Base-by-base conservation (phyloP, 2,329 filamentous ascomycete genomes). In the Leptodontidium sp. region DNA sequence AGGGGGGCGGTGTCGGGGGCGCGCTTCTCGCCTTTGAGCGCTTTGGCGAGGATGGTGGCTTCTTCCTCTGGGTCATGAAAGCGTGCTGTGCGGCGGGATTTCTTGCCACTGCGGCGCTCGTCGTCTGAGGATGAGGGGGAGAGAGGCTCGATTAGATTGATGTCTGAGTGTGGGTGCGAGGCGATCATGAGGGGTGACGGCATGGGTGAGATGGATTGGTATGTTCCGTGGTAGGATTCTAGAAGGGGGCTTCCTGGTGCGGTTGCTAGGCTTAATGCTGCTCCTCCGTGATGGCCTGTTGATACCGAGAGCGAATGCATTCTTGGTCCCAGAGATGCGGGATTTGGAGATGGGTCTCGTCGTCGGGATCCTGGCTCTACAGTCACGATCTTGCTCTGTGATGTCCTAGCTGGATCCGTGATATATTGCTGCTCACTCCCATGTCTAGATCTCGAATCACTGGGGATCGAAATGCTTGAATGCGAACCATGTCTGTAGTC, bases 181-280 rank as follows among this genome's bases (percentile, higher is more conserved):
- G 88, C 79, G 4, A 89, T 77, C 75, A 90, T 29, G 79, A 94
- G 83, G 0, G 94, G 93, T 0, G 94, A 94, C 0, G 94, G 94
- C 93, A 98, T 97, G 0, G 95, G 94, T 0, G 94, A 97, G 75
- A 97, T 92, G 68, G 93, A 93, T 80, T 98, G 95, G 76, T 97
- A 98, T 0, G 94, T 97, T 49, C 95, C 95, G 71, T 91, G 91
- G 80, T 98, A 98, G 0, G 96, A 91, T 81, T 98, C 95, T 1
- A 97, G 87, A 61, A 98, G 84, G 0, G 95, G 96, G 71, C 93
- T 97, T 0, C 88, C 88, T 0, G 94, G 93, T 1, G 93, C 86
- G 26, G 83, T 82, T 1, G 86, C 82, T 1, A 89, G 78, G 14
- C 73, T 76, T 47, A 86, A 84, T 21, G 74, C 59, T 17, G 74